Conservation (phyloP, 805 yeast species). For the Candida railenensis region DNA sequence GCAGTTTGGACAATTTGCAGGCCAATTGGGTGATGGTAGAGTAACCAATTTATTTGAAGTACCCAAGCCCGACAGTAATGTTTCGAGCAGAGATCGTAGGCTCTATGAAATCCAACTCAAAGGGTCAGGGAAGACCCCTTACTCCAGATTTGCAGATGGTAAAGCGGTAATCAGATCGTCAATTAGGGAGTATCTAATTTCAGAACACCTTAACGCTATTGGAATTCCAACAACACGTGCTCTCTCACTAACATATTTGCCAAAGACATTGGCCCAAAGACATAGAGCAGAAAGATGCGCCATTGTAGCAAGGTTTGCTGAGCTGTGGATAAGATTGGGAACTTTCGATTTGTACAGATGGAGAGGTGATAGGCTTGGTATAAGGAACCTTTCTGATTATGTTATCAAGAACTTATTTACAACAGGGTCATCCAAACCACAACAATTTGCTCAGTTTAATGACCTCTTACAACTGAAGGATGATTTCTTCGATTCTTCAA, state of each 20-base stretch:
- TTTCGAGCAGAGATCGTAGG: conserved; percentile 15
- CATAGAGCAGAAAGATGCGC: conserved; percentile 78
- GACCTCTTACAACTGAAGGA: conserved; percentile 16
- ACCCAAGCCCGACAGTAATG: conserved; percentile 38
- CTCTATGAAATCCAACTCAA: conserved; percentile 75
- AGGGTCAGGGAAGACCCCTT: conserved; percentile 92
- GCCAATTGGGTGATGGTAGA: conserved; percentile 95
- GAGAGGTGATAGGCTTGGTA: conserved; percentile 65
- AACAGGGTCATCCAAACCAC: conserved; percentile 7
- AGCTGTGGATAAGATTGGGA: conserved; percentile 85
- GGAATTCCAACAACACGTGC: conserved; percentile 90
- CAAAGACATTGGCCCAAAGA: conserved; percentile 75
- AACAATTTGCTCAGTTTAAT: conserved; percentile 28
- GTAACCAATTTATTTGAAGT: conserved; percentile 80
- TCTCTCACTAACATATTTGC: conserved; percentile 66
- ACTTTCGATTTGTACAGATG: conserved; percentile 80
- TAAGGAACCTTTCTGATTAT: conserved; percentile 66
- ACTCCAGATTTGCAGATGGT: conserved; percentile 94
- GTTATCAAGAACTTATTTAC: conserved; percentile 65
- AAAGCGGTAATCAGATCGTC: conserved; percentile 89
- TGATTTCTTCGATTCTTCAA: conserved; percentile 16
- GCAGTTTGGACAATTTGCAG: conserved; percentile 96
- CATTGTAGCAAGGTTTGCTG: conserved; percentile 78
- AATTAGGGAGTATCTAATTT: conserved; percentile 80
- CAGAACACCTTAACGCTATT: conserved; percentile 76